A percentile compares a stretch with the other conserved stretches of the same genome.
Conservation (phyloP, 169 alveolate genomes). For the Cardiosporidium cionae region DNA sequence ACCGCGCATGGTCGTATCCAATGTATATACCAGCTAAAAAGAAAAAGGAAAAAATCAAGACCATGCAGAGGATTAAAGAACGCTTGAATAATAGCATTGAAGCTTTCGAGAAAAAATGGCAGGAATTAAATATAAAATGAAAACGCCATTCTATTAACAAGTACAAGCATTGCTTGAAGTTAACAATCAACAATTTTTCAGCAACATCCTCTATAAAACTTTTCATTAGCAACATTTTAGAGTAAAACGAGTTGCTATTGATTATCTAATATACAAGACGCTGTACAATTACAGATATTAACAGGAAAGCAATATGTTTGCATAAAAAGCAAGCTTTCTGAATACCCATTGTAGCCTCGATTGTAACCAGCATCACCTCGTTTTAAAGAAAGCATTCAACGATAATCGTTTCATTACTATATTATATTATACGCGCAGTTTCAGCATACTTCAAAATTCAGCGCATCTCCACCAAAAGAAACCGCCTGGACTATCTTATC, state of each 20-base stretch:
- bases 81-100: no score
- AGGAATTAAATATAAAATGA: no score
- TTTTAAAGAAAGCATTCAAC: neutral
- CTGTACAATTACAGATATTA: no score
- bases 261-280: no score
- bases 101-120: no score
- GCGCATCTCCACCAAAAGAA: constrained; percentile 71
- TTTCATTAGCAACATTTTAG: no score
- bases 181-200: neutral
- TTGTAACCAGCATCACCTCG: neutral
- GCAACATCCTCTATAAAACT: neutral
- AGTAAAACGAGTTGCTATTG: no score
- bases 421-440: neutral
- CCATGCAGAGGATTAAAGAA: neutral
- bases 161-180: neutral
- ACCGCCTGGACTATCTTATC: constrained; percentile 75
- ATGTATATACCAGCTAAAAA: constrained; percentile 57
- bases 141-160: neutral
- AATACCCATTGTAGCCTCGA: no score
- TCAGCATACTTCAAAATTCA: constrained; percentile 51
- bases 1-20: constrained; percentile 76
- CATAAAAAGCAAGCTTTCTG: no score
- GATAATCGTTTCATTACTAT: neutral
- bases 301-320: no score
- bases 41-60: neutral